These are phyloP conservation scores for Tuber melanosporum DNA, from an alignment of 495 filamentous ascomycete species.

Conservation along the genomic window DNA sequence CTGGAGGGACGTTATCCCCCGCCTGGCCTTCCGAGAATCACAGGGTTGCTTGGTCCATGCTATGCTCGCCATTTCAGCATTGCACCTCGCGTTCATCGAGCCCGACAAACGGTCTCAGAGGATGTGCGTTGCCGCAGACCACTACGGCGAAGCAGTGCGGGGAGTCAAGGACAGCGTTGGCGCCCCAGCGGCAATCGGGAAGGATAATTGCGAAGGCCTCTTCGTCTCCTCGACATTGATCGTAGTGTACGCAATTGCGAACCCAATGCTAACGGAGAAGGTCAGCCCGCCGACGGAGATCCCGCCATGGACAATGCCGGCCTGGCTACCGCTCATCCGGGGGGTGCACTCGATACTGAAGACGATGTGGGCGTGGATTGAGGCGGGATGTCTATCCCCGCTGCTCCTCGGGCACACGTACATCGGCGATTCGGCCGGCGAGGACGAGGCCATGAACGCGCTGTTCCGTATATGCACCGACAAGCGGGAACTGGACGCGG, in stretches of 20 bases:
- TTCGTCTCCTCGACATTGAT: conserved; percentile 37
- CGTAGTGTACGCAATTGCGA: conserved; percentile 28
- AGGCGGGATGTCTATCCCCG: conserved; percentile 16
- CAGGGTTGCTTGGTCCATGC: conserved; percentile 44
- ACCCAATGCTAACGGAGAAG: conserved; percentile 15
- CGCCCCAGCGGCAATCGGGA: conserved; percentile 17
- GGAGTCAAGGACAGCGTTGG: conserved; percentile 6
- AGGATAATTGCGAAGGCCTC: conserved; percentile 37
- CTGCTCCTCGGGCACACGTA: conserved; percentile 11
- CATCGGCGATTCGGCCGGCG: conserved; percentile 1
- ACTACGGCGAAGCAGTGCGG: conserved; percentile 35
- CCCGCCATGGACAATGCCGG: conserved; percentile 20
- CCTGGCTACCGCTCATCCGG: conserved; percentile 36
- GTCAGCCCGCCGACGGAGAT: background rate
- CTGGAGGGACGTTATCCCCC: conserved; percentile 43
- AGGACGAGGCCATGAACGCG: conserved; percentile 1
- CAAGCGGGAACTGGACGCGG: conserved; percentile 18
- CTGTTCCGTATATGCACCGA: conserved; percentile 35
- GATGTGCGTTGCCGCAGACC: conserved; percentile 28
- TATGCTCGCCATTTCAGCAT: conserved; percentile 43
- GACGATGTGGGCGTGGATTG: conserved; percentile 27
- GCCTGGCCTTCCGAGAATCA: conserved; percentile 41
- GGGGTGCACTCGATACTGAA: conserved; percentile 31
- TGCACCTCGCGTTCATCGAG: conserved; percentile 42
- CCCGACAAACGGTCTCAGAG: conserved; percentile 17